Evolutionary conservation across 2,329 filamentous ascomycete genomes (phyloP), one percentile per base, ranked within the genome.

Genomic region (Fusarium sp.): DNA sequence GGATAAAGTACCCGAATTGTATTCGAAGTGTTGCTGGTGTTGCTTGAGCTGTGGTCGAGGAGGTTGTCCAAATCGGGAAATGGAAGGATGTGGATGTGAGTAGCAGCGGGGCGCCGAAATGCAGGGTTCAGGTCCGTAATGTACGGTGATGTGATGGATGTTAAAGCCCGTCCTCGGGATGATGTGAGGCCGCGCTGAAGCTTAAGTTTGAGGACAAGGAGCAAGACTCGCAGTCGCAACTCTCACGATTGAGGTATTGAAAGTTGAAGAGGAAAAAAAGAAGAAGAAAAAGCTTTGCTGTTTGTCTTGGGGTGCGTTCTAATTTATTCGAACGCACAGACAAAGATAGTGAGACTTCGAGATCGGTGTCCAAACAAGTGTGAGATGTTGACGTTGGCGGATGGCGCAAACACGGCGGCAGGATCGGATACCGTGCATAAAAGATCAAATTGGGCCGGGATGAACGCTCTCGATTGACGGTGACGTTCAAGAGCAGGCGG

Each of bases 101-200:
- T 58, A 38, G 70, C 42, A 58, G 70, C 57, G 66, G 70, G 66
- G 70, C 67, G 54, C 38, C 47, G 42, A 67, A 57, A 74, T 72
- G 71, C 71, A 74, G 71, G 71, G 71, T 72, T 74, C 70, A 74
- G 71, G 54, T 64, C 62, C 66, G 62, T 71, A 55, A 73, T 62
- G 69, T 68, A 72, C 47, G 47, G 68, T 67, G 68, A 72, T 73
- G 70, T 63, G 61, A 73, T 73, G 12, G 48, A 62, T 74, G 24
- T 51, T 28, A 51, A 44, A 54, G 32, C 42, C 57, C 52, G 58
- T 56, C 56, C 60, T 70, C 55, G 51, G 42, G 67, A 72, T 64
- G 68, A 74, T 67, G 62, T 60, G 70, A 73, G 66, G 58, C 64
- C 57, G 41, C 58, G 38, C 52, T 44, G 55, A 50, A 36, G 58